Evolutionary conservation across 352 stramenopile species (phyloP), one percentile per base, ranked within the genome.

Genomic region (Phytophthora fragariae): DNA sequence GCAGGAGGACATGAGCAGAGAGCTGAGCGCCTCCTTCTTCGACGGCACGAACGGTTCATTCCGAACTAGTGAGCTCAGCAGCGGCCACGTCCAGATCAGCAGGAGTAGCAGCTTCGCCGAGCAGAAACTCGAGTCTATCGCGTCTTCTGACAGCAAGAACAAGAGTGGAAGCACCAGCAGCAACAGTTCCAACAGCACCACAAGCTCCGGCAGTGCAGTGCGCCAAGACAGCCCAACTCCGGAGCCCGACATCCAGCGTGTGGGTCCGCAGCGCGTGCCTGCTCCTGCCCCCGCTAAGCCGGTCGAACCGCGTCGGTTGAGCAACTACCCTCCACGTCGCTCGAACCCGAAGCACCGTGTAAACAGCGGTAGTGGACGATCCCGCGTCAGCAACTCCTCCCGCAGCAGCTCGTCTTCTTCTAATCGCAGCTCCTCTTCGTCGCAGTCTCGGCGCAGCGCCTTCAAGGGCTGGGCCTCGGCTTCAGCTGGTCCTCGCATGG

Each of bases 1-100:
- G 5, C 54, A 59, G 33, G 65, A 81, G 50, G 70, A 81, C 58
- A 73, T 76, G 46, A 76, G 70, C 49, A 65, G 60, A 35, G 77
- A 80, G 35, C 35, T 82, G 3, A 76, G 71, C 19, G 65, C 68
- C n/a, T 81, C 73, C 29, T 76, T 81, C 44, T 82, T 80, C n/a
- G 77, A 84, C 21, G 74, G 77, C 57, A 82, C 77, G 0, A 76
- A 76, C 27, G 72, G 67, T 21, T 76, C 68, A 15, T 78, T 80
- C 44, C 66, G 66, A 0, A 76, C 71, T 3, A 77, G 66, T 50
- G 65, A 79, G 31, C 50, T 81, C 10, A 73, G 75, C 59, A 76
- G n/a, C 66, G 72, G 65, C 14, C 62, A 59, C 9, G 70, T 77
- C 6, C 74, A 71, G 47, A 73, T 79, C 17, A 78, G 69, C 56